Conservation (phyloP, 305 asterid genomes). For the Rubia peregrina region DNA sequence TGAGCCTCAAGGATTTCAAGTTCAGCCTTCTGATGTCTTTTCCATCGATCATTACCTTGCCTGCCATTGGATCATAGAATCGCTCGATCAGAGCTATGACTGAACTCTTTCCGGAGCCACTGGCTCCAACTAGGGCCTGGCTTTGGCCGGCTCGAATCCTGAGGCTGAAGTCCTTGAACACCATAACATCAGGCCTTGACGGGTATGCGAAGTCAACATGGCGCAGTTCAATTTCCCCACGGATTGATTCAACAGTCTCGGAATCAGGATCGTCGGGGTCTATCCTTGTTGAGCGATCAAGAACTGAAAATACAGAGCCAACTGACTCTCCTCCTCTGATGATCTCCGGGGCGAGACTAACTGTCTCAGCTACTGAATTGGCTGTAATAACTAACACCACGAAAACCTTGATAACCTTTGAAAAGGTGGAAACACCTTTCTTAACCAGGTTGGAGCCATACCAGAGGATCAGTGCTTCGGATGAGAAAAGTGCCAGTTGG, state of each 20-base stretch:
- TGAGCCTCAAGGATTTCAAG: conserved; percentile 65
- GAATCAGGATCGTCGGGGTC: conserved; percentile 87
- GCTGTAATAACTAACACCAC: conserved; percentile 88
- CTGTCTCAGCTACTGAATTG: conserved; percentile 89
- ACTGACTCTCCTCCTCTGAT: conserved; percentile 94
- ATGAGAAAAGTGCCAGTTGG: conserved; percentile 88
- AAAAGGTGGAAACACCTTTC: conserved; percentile 74
- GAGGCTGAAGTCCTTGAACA: conserved; percentile 77
- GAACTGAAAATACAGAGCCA: conserved; percentile 79
- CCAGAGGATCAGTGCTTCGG: conserved; percentile 93
- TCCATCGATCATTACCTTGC: conserved; percentile 93
- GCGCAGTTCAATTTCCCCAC: conserved; percentile 90
- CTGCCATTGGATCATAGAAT: conserved; percentile 74
- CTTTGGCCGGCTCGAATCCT: conserved; percentile 93
- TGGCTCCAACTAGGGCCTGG: conserved; percentile 96
- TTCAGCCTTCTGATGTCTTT: conserved; percentile 78
- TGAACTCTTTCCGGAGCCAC: conserved; percentile 92
- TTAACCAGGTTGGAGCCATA: conserved; percentile 81
- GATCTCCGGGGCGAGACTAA: conserved; percentile 91
- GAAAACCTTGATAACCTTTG: conserved; percentile 88
- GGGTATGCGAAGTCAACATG: conserved; percentile 94
- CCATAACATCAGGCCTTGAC: conserved; percentile 73
- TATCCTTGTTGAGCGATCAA: conserved; percentile 67
- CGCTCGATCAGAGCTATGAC: conserved; percentile 77
- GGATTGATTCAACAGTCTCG: conserved; percentile 57